Base-by-base conservation (phyloP, 495 filamentous ascomycete genomes). In the Daldinia grandis region DNA sequence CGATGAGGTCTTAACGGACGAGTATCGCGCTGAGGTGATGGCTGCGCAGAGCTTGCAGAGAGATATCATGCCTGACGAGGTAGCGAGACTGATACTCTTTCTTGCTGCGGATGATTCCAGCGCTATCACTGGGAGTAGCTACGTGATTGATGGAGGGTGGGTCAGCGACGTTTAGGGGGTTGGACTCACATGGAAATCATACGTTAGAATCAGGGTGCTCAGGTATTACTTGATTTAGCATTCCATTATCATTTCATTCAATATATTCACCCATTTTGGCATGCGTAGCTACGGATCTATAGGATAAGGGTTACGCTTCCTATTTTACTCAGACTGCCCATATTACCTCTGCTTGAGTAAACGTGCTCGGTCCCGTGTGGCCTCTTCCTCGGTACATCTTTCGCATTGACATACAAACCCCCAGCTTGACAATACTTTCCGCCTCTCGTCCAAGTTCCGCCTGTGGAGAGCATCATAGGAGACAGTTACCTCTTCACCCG, bases 11-110 rank as follows among this genome's bases (percentile, higher is more conserved):
- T 57, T 82, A 44, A 84, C 80, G 42, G 69, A 71, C 7, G 82
- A 81, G 73, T 84, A 84, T 66, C 74, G 79, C 28, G 75, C 66
- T 1, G 69, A 78, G 58, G 78, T 83, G 0, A 65, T 84, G 62
- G 67, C 62, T 12, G 66, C 66, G 50, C 83, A 85, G 71, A 78
- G 78, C 15, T 25, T 85, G 56, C 67, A 84, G 77, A 71, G 79
- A 35, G 76, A 82, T 64, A 61, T 85, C 17, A 51, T 73, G 72
- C 81, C 85, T 40, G 71, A 70, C 1, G 78, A 79, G 58, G 69
- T 79, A 6, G 78, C 78, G 30, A 73, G 78, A 44, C 57, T 76
- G 62, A 74, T 76, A 10, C 54, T 79, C 0, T 79, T 76, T 59
- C 58, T 79, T 51, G 69, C 74, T 8, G 62, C 74, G 21, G 78